These are phyloP conservation scores for Coffea eugenioides DNA, from an alignment of 257 asterid genomes.

Conservation along the genomic window DNA sequence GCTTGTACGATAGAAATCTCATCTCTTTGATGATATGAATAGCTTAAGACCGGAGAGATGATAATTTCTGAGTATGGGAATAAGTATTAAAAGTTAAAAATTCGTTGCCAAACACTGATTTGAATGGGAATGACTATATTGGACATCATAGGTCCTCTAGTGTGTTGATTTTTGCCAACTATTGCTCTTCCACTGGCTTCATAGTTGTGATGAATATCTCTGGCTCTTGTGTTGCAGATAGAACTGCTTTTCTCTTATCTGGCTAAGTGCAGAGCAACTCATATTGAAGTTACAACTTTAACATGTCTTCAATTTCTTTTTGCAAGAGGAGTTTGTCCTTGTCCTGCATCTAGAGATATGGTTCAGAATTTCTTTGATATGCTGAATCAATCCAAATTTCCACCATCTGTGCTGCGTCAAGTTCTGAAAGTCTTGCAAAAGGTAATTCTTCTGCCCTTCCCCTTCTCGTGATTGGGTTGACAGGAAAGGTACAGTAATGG, in stretches of 20 bases:
- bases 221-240: constrained; percentile 40
- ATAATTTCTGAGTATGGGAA: no score
- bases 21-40: no score
- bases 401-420: constrained; percentile 49
- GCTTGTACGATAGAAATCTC: neutral
- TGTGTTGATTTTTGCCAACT: no score
- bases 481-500: neutral
- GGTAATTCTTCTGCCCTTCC: constrained; percentile 37
- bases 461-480: neutral
- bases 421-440: constrained; percentile 61
- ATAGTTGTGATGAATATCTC: neutral
- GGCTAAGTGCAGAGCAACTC: constrained; percentile 48
- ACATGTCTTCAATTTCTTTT: constrained; percentile 52
- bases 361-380: constrained; percentile 43
- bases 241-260: constrained; percentile 57
- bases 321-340: constrained; percentile 44
- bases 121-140: neutral
- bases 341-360: constrained; percentile 34
- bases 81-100: no score
- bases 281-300: constrained; percentile 55
- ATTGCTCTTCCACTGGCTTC: neutral
- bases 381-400: constrained; percentile 42
- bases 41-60: no score
- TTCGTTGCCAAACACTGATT: no score
- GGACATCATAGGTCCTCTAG: neutral